Evolutionary conservation across 176 grass and related monocot species (phyloP).

Genomic region (Lolium perenne): DNA sequence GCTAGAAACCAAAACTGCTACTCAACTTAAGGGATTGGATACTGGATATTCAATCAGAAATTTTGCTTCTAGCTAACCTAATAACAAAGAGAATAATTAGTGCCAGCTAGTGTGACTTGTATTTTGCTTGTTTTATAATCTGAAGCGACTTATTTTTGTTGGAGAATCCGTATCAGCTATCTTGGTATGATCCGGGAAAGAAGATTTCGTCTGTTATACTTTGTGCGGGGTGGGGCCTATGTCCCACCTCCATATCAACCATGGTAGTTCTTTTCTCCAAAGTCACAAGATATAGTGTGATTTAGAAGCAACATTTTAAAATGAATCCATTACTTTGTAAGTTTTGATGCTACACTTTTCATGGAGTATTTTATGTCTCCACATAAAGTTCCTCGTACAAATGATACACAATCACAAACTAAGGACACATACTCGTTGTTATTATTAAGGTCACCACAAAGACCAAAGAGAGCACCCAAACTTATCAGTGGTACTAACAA

Average conservation of each 20-base stretch:
- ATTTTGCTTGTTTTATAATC: neutral
- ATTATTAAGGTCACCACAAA: neutral
- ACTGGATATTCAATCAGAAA: neutral
- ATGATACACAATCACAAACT: neutral
- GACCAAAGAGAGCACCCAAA: neutral
- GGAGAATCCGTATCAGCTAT: conserved; percentile 10
- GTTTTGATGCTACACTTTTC: conserved; percentile 5
- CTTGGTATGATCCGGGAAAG: conserved; percentile 11
- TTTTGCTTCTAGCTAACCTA: neutral
- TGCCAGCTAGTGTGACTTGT: neutral
- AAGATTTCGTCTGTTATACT: conserved; percentile 14
- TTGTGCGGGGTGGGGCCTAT: conserved; percentile 8
- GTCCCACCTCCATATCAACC: conserved; percentile 33
- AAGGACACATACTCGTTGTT: neutral
- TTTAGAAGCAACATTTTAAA: conserved; percentile 40
- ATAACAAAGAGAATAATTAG: neutral
- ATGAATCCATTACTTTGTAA: neutral
- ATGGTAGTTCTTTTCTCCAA: conserved; percentile 32
- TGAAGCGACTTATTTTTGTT: neutral
- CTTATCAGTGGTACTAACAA: neutral
- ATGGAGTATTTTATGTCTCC: neutral
- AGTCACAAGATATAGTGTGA: conserved; percentile 41
- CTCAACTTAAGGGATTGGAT: neutral
- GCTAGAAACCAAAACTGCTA: neutral
- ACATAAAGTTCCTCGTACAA: neutral